phyloP scores from a whole-genome alignment of 2,329 filamentous ascomycete species.

The Fusarium phyllophilum region DNA sequence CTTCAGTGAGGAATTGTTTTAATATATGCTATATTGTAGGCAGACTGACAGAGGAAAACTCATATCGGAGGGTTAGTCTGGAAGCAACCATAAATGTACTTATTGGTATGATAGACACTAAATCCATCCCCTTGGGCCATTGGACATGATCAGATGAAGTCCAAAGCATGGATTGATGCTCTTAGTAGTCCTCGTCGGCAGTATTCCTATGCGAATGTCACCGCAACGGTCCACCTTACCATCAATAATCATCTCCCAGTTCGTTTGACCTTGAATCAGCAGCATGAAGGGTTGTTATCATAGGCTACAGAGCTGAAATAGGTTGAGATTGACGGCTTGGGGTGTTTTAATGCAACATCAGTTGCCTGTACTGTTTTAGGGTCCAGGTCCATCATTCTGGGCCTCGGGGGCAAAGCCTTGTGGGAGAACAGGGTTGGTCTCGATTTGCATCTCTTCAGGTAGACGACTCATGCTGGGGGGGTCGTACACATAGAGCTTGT shows the following conservation, averaged over 20 bases:
- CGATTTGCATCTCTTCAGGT: not conserved
- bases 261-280: not conserved
- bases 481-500: not conserved
- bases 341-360: not conserved
- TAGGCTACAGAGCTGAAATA: not conserved
- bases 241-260: not conserved
- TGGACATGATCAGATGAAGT: not conserved
- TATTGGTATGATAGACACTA: not conserved
- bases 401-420: not conserved
- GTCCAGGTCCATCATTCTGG: not conserved
- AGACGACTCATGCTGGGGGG: not conserved
- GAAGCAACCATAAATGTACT: not conserved
- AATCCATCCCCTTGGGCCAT: not conserved
- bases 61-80: not conserved
- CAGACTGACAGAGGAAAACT: not conserved
- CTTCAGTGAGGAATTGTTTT: fast-evolving
- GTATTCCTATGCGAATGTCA: not conserved
- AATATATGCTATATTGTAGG: no score
- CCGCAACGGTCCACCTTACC: not conserved
- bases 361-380: not conserved
- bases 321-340: not conserved
- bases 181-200: not conserved
- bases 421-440: not conserved
- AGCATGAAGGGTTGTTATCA: not conserved
- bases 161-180: not conserved